Percentiles rank a stretch among this genome's conserved stretches.
Conservation (phyloP, 192 early-diverging fungal species). For the Haplosporangium gracile region DNA sequence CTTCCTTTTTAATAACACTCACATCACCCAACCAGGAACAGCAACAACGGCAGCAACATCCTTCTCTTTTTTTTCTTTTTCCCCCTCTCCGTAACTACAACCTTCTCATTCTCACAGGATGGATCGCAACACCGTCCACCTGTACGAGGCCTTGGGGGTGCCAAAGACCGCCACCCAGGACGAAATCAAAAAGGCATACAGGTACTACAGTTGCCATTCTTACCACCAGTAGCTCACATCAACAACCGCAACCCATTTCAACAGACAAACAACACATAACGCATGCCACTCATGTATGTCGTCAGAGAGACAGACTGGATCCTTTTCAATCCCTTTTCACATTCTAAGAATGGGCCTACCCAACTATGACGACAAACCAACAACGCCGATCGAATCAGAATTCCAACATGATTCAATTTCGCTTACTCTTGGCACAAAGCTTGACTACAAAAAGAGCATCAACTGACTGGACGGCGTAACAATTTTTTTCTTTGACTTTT, state of each 20-base stretch:
- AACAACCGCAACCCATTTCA: background rate
- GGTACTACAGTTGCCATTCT: constrained; percentile 15
- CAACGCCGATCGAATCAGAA: background rate
- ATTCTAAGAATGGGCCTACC: background rate
- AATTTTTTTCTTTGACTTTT: background rate
- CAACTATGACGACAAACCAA: background rate
- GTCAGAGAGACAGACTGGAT: background rate
- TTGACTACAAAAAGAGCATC: background rate
- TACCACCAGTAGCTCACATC: background rate
- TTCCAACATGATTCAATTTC: background rate
- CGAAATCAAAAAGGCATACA: constrained; percentile 69
- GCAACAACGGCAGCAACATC: background rate
- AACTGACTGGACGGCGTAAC: background rate
- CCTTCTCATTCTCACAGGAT: constrained; percentile 32
- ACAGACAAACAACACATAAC: background rate
- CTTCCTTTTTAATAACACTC: background rate
- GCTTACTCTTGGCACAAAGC: background rate
- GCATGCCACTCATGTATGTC: background rate
- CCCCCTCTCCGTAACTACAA: background rate
- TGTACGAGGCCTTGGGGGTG: constrained; percentile 66
- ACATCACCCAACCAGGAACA: background rate
- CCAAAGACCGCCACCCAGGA: constrained; percentile 65
- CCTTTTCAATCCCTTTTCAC: background rate
- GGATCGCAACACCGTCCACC: constrained; percentile 67
- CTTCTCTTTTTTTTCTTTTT: background rate